phyloP scores from a whole-genome alignment of 371 early-diverging fungal genomes.

The Entomophthora muscae region DNA sequence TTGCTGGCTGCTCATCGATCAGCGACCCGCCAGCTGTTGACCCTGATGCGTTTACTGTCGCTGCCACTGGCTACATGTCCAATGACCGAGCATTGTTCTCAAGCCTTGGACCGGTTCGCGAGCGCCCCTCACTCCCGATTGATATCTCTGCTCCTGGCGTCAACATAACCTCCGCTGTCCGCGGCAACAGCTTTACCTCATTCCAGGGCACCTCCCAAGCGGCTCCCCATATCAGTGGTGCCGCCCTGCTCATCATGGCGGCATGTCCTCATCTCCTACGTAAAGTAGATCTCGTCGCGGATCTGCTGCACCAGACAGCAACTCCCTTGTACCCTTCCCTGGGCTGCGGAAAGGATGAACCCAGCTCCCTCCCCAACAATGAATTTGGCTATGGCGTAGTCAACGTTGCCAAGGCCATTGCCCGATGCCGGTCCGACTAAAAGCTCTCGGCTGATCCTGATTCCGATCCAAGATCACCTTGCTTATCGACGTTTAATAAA shows the following conservation, averaged over 20 bases:
- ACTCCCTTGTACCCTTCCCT: not conserved
- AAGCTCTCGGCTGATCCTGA: too few species aligned
- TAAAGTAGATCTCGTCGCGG: too few species aligned
- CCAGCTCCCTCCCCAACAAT: too few species aligned
- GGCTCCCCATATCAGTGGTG: constrained; percentile 60
- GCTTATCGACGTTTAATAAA: too few species aligned
- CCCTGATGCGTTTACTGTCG: too few species aligned
- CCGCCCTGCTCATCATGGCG: constrained; percentile 18
- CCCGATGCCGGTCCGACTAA: too few species aligned
- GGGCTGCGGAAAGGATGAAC: constrained; percentile 2
- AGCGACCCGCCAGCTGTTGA: not conserved
- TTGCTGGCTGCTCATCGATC: not conserved
- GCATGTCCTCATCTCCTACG: too few species aligned
- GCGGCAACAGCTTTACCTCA: not conserved
- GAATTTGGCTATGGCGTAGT: too few species aligned
- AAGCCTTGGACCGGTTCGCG: not conserved
- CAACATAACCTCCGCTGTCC: too few species aligned
- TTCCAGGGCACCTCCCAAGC: constrained; percentile 44
- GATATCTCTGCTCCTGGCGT: constrained; percentile 17
- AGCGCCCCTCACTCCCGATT: not conserved
- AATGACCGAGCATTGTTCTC: not conserved
- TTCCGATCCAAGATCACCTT: too few species aligned
- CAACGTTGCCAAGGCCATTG: too few species aligned
- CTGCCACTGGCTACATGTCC: too few species aligned
- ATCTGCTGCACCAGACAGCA: not conserved